Evolutionary conservation across 2,329 filamentous ascomycete species (phyloP), one percentile per base, ranked within the genome.

Genomic region (Botrytis elliptica): DNA sequence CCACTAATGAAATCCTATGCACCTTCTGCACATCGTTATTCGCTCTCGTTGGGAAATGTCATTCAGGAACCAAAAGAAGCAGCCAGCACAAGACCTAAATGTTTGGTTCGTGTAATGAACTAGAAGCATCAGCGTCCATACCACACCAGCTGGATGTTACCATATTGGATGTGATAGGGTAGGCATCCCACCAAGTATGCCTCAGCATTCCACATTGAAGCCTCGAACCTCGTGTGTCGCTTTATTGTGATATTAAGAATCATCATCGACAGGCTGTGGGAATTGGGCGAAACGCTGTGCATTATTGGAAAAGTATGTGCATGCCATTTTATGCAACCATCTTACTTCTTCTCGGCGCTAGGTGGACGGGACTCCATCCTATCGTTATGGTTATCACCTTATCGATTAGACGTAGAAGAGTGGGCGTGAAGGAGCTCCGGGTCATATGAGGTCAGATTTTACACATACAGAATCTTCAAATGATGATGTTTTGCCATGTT

Each of bases 251-350:
- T 12, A 2, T 29, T 55, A n/a, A 25, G 40, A 69, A 69, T n/a
- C 52, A 42, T 57, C 33, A 57, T 57, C 49, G 40, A 62, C 46
- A 72, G 64, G 63, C 70, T 68, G 38, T 73, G 22, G 29, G 52
- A 49, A 64, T 25, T 68, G 49, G 71, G 71, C 71, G 71, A 72
- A 72, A 68, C 71, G 71, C 71, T 60, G 71, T 72, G 63, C 52
- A 49, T 65, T 65, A 65, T 70, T 70, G 68, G 68, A 65, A 64
- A 52, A 65, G 9, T 12, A n/a, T 55, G 18, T 63, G 44, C 44
- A 72, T 60, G 29, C 46, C 49, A 40, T 40, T 68, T 68, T 68
- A 72, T 72, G 71, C 63, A 72, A 52, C n/a, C 52, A 60, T 68
- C 49, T 46, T 38, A 7, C 10, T 64, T n/a, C 20, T 6, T 44